phyloP scores from a whole-genome alignment of 2,329 filamentous ascomycete species.

The Colletotrichum lindemuthianum region DNA sequence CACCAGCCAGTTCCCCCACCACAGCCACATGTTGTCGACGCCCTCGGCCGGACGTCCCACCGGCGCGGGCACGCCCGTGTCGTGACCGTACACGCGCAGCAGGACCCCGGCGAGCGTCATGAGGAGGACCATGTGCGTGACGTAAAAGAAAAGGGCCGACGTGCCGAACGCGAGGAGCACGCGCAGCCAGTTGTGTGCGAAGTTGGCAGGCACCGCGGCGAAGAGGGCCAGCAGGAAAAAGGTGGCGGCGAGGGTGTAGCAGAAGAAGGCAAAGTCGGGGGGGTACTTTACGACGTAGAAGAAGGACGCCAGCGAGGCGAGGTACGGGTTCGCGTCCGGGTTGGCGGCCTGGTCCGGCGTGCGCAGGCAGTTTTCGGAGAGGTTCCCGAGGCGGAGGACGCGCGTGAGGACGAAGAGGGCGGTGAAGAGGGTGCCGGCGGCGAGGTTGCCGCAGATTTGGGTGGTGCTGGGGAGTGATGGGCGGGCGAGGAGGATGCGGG shows the following conservation, averaged over 20 bases:
- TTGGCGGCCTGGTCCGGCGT: conserved; percentile 48
- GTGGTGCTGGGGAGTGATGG: conserved; percentile 42
- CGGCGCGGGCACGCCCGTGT: conserved; percentile 42
- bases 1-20: conserved; percentile 49
- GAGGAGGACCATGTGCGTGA: conserved; percentile 50
- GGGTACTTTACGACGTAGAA: conserved; percentile 60
- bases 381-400: conserved; percentile 53
- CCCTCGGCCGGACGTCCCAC: conserved; percentile 42
- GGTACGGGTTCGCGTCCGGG: conserved; percentile 50
- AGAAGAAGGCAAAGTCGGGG: conserved; percentile 57
- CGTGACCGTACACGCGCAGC: conserved; percentile 47
- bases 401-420: conserved; percentile 54
- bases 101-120: conserved; percentile 41
- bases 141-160: conserved; percentile 58
- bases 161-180: conserved; percentile 55
- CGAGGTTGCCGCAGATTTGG: conserved; percentile 42
- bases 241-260: conserved; percentile 51
- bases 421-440: conserved; percentile 44
- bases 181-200: conserved; percentile 44
- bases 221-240: conserved; percentile 52
- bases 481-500: conserved; percentile 48
- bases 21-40: conserved; percentile 50
- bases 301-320: conserved; percentile 53
- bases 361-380: conserved; percentile 54
- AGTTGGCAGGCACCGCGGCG: conserved; percentile 43